Conservation (phyloP, 495 filamentous ascomycete species). For the Pseudotulostoma volvatum region DNA sequence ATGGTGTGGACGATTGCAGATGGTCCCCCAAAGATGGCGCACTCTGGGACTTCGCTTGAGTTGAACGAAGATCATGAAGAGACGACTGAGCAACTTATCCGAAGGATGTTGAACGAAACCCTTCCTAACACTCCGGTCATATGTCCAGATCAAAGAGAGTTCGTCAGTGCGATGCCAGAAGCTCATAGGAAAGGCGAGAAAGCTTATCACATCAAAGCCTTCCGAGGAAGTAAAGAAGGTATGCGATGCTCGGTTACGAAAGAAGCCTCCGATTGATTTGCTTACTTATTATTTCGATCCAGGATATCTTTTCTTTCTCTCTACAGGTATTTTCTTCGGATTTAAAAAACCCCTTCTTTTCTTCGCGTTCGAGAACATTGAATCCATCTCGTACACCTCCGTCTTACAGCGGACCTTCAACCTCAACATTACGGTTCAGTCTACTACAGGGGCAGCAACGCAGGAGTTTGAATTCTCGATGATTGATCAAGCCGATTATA, state of each 20-base stretch:
- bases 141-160: constrained; percentile 53
- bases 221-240: constrained; percentile 87
- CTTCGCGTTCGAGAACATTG: constrained; percentile 63
- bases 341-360: constrained; percentile 92
- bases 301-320: constrained; percentile 82
- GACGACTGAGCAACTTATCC: constrained; percentile 46
- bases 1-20: constrained; percentile 73
- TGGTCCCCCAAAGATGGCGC: constrained; percentile 46
- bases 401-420: constrained; percentile 92
- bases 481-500: constrained; percentile 73
- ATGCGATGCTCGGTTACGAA: constrained; percentile 5
- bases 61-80: constrained; percentile 26
- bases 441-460: constrained; percentile 26
- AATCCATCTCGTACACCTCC: constrained; percentile 72
- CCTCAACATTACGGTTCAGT: constrained; percentile 51
- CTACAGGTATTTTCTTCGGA: constrained; percentile 73
- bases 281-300: constrained; percentile 1
- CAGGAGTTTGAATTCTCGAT: constrained; percentile 73
- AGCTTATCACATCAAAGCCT: constrained; percentile 82
- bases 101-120: constrained; percentile 45
- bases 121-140: constrained; percentile 43
- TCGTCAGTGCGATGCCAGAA: constrained; percentile 61
- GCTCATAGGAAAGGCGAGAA: constrained; percentile 78
- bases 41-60: too few species aligned
- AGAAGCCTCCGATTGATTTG: too few species aligned